A percentile compares a stretch with the other conserved stretches of the same genome.
Evolutionary conservation across 2,329 filamentous ascomycete genomes (phyloP).

Genomic region (Myriangium duriaei): DNA sequence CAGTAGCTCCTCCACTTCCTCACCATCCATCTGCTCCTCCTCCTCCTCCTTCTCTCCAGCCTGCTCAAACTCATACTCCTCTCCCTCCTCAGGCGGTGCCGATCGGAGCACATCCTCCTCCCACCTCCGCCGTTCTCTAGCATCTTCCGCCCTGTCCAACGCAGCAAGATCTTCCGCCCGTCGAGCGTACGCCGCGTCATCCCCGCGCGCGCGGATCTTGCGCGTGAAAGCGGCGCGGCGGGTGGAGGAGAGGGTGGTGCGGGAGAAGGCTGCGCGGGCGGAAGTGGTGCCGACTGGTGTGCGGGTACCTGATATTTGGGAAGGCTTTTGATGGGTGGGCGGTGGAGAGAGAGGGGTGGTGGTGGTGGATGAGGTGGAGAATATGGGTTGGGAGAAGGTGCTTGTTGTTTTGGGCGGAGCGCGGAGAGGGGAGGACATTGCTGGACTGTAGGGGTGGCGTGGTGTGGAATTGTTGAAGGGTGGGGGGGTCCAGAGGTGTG

Average conservation of each 20-base stretch:
- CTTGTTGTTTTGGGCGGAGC: no score
- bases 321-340: not conserved
- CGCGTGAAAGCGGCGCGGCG: constrained; percentile 1
- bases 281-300: not conserved
- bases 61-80: not conserved
- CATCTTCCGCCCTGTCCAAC: constrained; percentile 5
- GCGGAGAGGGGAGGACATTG: constrained; percentile 2
- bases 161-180: not conserved
- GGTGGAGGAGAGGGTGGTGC: not conserved
- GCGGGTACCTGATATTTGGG: not conserved
- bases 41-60: not conserved
- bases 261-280: not conserved
- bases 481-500: not conserved
- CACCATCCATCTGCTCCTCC: constrained; percentile 1
- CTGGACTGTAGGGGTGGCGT: not conserved
- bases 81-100: not conserved
- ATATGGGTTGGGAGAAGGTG: not conserved
- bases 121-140: constrained; percentile 2
- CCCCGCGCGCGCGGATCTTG: constrained; percentile 6
- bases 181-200: constrained; percentile 1
- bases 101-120: not conserved
- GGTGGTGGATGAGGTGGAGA: not conserved
- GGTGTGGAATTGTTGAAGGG: not conserved
- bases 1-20: constrained; percentile 6
- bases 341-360: not conserved